Percentiles rank a stretch among this genome's conserved stretches.
Conservation (phyloP, 257 asterid genomes). For the Solanum sejunctum region DNA sequence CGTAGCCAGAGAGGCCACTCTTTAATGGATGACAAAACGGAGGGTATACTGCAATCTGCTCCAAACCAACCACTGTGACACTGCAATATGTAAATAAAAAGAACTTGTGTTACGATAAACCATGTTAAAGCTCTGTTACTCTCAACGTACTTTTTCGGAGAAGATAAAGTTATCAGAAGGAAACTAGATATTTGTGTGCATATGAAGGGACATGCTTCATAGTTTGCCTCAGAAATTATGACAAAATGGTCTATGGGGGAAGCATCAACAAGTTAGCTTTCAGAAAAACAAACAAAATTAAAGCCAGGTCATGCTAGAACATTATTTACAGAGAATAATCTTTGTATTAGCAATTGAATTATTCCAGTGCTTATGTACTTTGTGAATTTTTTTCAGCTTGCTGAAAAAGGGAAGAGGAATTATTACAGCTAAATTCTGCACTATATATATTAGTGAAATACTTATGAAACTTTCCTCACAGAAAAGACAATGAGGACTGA, state of each 20-base stretch:
- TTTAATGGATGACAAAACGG: conserved; percentile 51
- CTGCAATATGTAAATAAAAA: conserved; percentile 25
- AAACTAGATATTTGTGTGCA: neutral
- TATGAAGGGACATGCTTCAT: neutral
- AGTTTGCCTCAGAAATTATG: neutral
- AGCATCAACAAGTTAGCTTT: neutral
- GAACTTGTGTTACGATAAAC: neutral
- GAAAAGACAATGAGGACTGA: neutral
- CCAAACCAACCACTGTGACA: conserved; percentile 91
- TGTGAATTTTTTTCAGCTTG: neutral
- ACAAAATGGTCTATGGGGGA: neutral
- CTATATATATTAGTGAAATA: neutral
- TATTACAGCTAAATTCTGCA: neutral
- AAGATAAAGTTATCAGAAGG: neutral
- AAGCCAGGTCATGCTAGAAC: neutral
- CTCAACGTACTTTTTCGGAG: neutral
- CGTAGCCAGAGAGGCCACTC: conserved; percentile 91
- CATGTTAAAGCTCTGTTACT: neutral
- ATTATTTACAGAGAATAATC: neutral
- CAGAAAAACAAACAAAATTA: neutral
- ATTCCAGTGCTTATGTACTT: neutral
- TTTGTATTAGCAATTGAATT: neutral
- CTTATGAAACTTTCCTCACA: neutral
- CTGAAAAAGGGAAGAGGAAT: neutral
- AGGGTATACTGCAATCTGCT: conserved; percentile 83